Evolutionary conservation across 2,329 filamentous ascomycete species (phyloP).

Genomic region (Triangularia setosa): DNA sequence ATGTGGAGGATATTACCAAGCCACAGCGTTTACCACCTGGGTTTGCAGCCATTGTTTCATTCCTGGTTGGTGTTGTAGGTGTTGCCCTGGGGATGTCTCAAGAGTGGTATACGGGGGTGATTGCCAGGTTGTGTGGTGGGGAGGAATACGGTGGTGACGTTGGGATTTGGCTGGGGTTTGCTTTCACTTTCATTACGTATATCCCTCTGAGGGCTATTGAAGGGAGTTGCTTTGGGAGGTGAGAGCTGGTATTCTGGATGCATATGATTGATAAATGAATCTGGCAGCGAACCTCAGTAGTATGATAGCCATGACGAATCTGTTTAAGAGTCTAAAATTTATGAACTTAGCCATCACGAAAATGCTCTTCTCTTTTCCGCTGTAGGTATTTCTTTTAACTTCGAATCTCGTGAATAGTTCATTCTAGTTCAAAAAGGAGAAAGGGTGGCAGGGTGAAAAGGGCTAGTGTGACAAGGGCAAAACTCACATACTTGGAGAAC

Average conservation of each 20-base stretch:
- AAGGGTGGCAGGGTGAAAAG: no score
- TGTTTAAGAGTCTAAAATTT: no score
- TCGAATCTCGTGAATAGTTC: no score
- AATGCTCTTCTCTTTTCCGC: no score
- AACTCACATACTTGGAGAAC: no score
- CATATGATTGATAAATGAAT: neutral
- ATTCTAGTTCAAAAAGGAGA: no score
- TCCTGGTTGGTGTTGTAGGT: constrained; percentile 60
- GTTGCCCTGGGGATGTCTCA: constrained; percentile 69
- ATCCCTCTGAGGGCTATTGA: constrained; percentile 44
- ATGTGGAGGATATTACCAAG: constrained; percentile 38
- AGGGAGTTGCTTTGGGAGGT: constrained; percentile 38
- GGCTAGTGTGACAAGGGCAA: no score
- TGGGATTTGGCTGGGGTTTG: constrained; percentile 62
- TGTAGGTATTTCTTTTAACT: no score
- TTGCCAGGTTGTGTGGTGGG: constrained; percentile 57
- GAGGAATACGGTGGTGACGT: constrained; percentile 44
- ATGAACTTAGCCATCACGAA: no score
- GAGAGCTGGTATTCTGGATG: constrained; percentile 10
- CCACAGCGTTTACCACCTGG: constrained; percentile 37
- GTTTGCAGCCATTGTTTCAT: constrained; percentile 40
- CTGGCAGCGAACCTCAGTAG: neutral
- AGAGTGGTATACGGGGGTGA: constrained; percentile 64
- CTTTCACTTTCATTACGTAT: constrained; percentile 53
- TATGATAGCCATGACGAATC: neutral